phyloP scores from a whole-genome alignment of 2,329 filamentous ascomycete species.

The Aspergillus proliferans region DNA sequence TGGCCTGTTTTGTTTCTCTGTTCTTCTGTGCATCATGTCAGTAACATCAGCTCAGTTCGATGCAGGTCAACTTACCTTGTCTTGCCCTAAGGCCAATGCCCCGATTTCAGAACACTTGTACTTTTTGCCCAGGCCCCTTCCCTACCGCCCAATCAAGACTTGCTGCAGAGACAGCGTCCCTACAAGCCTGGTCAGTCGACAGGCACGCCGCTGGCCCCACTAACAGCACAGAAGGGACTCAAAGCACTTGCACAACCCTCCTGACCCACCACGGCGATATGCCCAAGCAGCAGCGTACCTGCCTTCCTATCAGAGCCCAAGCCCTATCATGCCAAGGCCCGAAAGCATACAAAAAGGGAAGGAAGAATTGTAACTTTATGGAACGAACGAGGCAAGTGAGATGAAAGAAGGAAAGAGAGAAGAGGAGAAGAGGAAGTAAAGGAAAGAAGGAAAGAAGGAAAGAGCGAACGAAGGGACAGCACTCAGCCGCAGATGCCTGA shows the following conservation, averaged over 20 bases:
- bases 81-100: not conserved
- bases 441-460: not conserved
- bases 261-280: too few relatives aligned
- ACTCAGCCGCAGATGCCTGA: not conserved
- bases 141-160: not conserved
- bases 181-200: not conserved
- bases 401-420: not conserved
- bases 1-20: not conserved
- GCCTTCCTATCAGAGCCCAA: too few relatives aligned
- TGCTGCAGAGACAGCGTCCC: not conserved
- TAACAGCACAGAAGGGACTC: too few relatives aligned
- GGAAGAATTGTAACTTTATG: not conserved
- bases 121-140: not conserved
- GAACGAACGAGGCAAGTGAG: not conserved
- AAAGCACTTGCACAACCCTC: too few relatives aligned
- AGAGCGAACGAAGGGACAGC: too few relatives aligned
- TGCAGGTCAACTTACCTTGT: not conserved
- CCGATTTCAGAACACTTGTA: not conserved
- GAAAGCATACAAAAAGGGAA: too few relatives aligned
- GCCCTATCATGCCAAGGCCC: too few relatives aligned
- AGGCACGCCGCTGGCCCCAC: not conserved
- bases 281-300: too few relatives aligned
- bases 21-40: not conserved
- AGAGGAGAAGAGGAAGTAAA: not conserved
- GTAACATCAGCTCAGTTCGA: not conserved